These are phyloP conservation scores for Pichia membranifaciens DNA, from an alignment of 805 yeast genomes.

Conservation along the genomic window DNA sequence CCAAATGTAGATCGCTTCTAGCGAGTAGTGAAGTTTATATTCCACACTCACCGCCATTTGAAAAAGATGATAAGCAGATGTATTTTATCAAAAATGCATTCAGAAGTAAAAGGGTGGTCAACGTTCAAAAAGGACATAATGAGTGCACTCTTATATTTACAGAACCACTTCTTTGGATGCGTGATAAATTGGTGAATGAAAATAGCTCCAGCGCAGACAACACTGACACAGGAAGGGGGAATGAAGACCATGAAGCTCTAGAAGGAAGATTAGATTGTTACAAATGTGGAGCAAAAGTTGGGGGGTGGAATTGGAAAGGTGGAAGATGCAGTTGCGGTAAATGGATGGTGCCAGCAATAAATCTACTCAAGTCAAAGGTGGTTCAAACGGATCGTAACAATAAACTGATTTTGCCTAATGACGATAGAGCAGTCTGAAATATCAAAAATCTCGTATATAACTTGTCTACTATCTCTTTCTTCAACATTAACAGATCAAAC, in stretches of 20 bases:
- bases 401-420: conserved; percentile 15
- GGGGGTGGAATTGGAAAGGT: conserved; percentile 93
- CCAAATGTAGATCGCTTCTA: conserved; percentile 67
- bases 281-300: conserved; percentile 77
- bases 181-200: conserved; percentile 24
- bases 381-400: conserved; percentile 45
- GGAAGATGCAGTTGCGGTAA: conserved; percentile 89
- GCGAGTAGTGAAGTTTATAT: conserved; percentile 61
- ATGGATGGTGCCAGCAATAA: conserved; percentile 93
- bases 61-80: conserved; percentile 56
- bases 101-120: conserved; percentile 53
- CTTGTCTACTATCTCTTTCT: too few relatives aligned
- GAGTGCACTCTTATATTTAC: conserved; percentile 79
- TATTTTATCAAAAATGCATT: conserved; percentile 61
- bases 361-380: conserved; percentile 72
- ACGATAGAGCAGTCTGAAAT: conserved; percentile 13
- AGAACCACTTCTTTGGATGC: conserved; percentile 94
- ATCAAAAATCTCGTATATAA: too few relatives aligned
- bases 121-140: conserved; percentile 49
- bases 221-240: conserved; percentile 2
- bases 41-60: conserved; percentile 57
- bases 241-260: conserved; percentile 53
- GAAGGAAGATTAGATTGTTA: conserved; percentile 89
- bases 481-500: too few relatives aligned
- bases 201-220: neutral